Conservation (phyloP, 345 rosid genomes). For the Eutrema heterophyllum region DNA sequence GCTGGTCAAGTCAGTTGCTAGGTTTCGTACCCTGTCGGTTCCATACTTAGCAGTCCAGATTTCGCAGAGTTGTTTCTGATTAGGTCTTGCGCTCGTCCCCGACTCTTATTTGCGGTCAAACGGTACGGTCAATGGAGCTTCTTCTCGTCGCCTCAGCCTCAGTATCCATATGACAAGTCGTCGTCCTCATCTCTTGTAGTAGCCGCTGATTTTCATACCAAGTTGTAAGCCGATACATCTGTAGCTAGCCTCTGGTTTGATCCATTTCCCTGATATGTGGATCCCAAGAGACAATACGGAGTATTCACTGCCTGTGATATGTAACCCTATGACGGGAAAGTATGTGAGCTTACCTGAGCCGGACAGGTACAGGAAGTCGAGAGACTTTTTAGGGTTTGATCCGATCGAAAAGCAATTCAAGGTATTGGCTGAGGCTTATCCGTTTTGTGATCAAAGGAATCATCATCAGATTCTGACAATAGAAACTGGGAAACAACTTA, state of each 20-base stretch:
- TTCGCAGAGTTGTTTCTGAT: not conserved
- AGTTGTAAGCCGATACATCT: not conserved
- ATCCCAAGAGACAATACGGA: not conserved
- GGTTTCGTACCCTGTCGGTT: not conserved
- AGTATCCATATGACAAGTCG: too few relatives aligned
- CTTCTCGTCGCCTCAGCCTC: not conserved
- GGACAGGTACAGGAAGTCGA: not conserved
- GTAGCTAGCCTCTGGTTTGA: not conserved
- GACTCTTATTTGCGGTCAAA: not conserved
- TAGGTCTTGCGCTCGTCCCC: not conserved
- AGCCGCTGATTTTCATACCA: not conserved
- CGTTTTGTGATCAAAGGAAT: not conserved
- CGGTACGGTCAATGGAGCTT: not conserved
- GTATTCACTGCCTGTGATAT: not conserved
- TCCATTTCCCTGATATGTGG: not conserved
- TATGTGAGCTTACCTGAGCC: not conserved
- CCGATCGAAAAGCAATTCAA: not conserved
- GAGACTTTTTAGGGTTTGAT: not conserved
- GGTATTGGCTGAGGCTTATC: not conserved
- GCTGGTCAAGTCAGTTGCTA: not conserved
- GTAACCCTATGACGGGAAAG: not conserved
- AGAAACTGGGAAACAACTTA: not conserved
- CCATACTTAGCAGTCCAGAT: not conserved
- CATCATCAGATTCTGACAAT: not conserved
- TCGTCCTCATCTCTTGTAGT: not conserved